These are phyloP conservation scores for Cubamyces sp. DNA, from an alignment of 768 basidiomycete species.

Conservation along the genomic window DNA sequence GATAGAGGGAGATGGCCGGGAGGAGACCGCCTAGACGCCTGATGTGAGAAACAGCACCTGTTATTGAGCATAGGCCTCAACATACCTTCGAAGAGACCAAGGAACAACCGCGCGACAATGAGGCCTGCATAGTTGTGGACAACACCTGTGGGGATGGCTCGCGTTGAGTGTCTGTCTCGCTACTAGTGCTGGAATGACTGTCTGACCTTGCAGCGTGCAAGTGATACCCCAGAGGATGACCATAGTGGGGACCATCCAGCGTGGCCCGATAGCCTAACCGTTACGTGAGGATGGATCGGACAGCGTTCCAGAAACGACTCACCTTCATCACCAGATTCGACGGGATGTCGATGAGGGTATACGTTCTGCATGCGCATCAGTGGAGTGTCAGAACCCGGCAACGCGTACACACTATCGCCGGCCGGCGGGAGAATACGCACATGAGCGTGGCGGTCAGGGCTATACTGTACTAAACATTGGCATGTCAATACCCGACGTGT, in stretches of 20 bases:
- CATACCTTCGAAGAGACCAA: conserved; percentile 63
- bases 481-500: conserved; percentile 5
- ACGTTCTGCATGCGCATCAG: conserved; percentile 32
- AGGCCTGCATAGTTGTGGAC: conserved; percentile 57
- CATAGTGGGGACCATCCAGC: conserved; percentile 65
- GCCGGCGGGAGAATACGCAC: not conserved
- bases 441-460: conserved; percentile 9
- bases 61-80: conserved; percentile 12
- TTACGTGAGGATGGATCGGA: not conserved
- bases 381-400: too few species aligned
- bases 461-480: not conserved
- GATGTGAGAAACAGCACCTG: conserved; percentile 22
- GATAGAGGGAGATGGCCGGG: conserved; percentile 37
- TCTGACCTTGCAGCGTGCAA: conserved; percentile 59
- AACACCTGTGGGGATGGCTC: conserved; percentile 38
- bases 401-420: too few species aligned
- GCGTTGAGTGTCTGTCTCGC: not conserved
- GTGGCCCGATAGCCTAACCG: conserved; percentile 51
- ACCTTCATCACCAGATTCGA: conserved; percentile 32
- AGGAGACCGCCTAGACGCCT: conserved; percentile 45
- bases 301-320: not conserved
- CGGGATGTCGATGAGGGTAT: conserved; percentile 32
- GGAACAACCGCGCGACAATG: conserved; percentile 50
- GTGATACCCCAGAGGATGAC: conserved; percentile 72
- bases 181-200: not conserved